Percentiles rank a stretch among this genome's conserved stretches.
These are phyloP conservation scores for Coprinopsis sp. DNA, from an alignment of 768 basidiomycete genomes.

Conservation along the genomic window DNA sequence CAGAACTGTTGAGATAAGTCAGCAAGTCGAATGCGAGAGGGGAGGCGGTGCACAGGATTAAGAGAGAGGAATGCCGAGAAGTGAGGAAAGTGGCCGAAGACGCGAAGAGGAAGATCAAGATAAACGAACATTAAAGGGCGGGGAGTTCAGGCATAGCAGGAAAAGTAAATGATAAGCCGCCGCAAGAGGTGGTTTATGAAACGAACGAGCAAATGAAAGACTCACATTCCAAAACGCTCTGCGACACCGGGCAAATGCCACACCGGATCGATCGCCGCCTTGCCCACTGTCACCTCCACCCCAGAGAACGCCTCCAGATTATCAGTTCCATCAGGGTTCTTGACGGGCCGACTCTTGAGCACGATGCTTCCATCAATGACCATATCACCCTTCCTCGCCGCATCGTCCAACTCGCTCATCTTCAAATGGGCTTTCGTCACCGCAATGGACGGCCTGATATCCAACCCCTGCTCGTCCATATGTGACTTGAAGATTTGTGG, in stretches of 20 bases:
- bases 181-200: no score
- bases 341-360: constrained; percentile 57
- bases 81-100: no score
- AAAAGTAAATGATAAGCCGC: no score
- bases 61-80: no score
- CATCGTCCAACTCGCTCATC: constrained; percentile 87
- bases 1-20: constrained; percentile 54
- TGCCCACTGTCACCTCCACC: constrained; percentile 83
- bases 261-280: constrained; percentile 94
- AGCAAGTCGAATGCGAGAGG: no score
- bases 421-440: constrained; percentile 94
- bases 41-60: no score
- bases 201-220: background rate
- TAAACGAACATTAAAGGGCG: no score
- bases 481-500: constrained; percentile 64
- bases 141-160: no score
- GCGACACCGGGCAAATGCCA: constrained; percentile 96
- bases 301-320: constrained; percentile 57
- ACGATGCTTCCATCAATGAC: constrained; percentile 81
- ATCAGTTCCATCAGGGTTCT: constrained; percentile 57
- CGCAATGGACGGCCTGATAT: constrained; percentile 89
- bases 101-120: no score
- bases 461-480: constrained; percentile 62
- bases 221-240: constrained; percentile 88
- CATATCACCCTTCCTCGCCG: constrained; percentile 67